phyloP scores from a whole-genome alignment of 2,329 filamentous ascomycete species.

The Aspergillus hiratsukae region DNA sequence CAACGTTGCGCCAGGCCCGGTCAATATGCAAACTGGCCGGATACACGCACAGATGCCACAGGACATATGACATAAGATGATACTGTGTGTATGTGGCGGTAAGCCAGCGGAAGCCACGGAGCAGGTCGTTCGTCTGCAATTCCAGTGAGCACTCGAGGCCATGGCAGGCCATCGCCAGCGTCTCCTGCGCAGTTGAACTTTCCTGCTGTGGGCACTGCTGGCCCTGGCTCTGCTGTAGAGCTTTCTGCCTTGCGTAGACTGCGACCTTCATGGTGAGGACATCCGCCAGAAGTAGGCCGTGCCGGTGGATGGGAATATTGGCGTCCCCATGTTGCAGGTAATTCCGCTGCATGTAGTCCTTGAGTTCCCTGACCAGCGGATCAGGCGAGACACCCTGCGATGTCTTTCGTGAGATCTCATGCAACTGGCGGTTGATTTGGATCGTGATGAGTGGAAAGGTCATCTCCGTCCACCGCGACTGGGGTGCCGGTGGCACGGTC shows the following conservation, averaged over 20 bases:
- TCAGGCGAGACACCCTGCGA: constrained; percentile 27
- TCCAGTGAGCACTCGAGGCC: constrained; percentile 31
- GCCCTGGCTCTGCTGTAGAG: neutral
- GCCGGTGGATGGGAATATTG: constrained; percentile 44
- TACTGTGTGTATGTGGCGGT: constrained; percentile 41
- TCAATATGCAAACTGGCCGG: constrained; percentile 28
- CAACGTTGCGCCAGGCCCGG: constrained; percentile 29
- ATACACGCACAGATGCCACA: constrained; percentile 43
- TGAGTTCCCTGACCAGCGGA: constrained; percentile 41
- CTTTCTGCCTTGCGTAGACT: constrained; percentile 27
- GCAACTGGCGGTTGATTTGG: constrained; percentile 38
- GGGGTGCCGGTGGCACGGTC: constrained; percentile 45
- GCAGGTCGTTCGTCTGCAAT: constrained; percentile 34
- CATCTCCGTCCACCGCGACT: constrained; percentile 55
- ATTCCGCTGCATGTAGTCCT: constrained; percentile 44
- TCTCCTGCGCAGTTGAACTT: constrained; percentile 21
- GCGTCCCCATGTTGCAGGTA: constrained; percentile 52
- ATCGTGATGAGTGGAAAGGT: constrained; percentile 53
- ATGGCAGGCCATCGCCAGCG: constrained; percentile 30
- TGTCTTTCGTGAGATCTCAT: constrained; percentile 27
- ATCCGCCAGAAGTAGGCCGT: constrained; percentile 24
- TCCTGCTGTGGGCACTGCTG: constrained; percentile 2
- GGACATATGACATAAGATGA: constrained; percentile 41
- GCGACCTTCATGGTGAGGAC: constrained; percentile 35
- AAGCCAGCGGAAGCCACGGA: constrained; percentile 37